These are phyloP conservation scores for Podaxis sp. DNA, from an alignment of 768 basidiomycete species.

Conservation along the genomic window DNA sequence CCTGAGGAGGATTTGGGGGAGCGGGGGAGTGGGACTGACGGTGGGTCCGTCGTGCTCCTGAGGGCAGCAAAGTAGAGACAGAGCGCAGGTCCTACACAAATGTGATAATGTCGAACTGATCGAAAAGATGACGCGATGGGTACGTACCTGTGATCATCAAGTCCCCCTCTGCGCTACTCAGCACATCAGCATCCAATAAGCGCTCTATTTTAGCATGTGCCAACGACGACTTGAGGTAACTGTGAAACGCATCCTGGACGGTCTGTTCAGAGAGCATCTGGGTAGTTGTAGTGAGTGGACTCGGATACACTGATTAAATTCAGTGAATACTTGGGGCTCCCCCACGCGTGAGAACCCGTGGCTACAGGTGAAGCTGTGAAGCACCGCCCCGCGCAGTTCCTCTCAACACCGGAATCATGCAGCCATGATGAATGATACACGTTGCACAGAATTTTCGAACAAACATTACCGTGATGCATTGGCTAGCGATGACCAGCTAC, in stretches of 20 bases:
- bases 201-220: constrained; percentile 76
- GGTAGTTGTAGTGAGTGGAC: too few relatives aligned
- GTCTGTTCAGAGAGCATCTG: constrained; percentile 54
- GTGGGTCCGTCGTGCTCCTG: constrained; percentile 70
- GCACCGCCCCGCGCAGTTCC: background rate
- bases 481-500: too few relatives aligned
- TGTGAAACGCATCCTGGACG: constrained; percentile 79
- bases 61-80: constrained; percentile 86
- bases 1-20: constrained; percentile 38
- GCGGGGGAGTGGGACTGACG: constrained; percentile 78
- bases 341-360: background rate
- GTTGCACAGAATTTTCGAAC: too few relatives aligned
- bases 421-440: too few relatives aligned
- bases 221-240: constrained; percentile 77
- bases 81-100: constrained; percentile 64
- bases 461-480: too few relatives aligned
- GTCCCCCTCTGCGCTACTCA: constrained; percentile 79
- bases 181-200: constrained; percentile 68
- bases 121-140: background rate
- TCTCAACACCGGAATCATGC: too few relatives aligned
- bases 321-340: too few relatives aligned
- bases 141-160: constrained; percentile 77
- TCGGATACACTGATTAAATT: too few relatives aligned
- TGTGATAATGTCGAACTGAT: background rate
- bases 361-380: background rate